Base-by-base conservation (phyloP, 2,329 filamentous ascomycete species). In the Daldinia eschscholtzii region DNA sequence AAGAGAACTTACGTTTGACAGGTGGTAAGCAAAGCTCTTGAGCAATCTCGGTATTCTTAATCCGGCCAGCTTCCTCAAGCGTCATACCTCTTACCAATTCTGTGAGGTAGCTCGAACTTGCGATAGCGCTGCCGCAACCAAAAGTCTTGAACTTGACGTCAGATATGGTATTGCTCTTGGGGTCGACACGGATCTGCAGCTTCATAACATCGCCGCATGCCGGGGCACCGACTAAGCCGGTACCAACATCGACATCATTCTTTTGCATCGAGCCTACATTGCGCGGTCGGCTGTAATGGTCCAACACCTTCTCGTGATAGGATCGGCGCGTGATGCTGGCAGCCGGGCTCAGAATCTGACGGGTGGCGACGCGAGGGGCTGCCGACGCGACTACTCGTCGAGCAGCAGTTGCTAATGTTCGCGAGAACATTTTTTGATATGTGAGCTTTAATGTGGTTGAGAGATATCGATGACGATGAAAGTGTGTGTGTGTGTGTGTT, bases 11-110 rank as follows among this genome's bases (percentile, higher is more conserved):
- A 92, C 90, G 79, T 81, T 94, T 93, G 64, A 95, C 92, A 62
- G 92, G 92, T 37, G 92, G 92, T 77, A 93, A 81, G 76, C 92
- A 94, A 67, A 94, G 82, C 83, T 99, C 97, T 86, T 97, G 97
- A 41, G 96, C 96, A 79, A 99, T 99, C 83, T 99, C 94, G 3
- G 95, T 97, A 83, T 99, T 99, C 84, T 93, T 92, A 76, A 99
- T 93, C 83, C 92, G 91, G 61, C 91, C 90, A 37, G 97, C 96
- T 80, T 99, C 93, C 76, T 99, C 96, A 73, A 99, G 83, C 13
- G 92, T 97, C 95, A 98, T 99, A 68, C 96, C 96, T 72, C 93
- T 89, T 71, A 99, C 94, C 67, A 99, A 85, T 82, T 97, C 94
- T 7, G 96, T 99, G 76, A 99, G 83, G 80, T 99, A 99, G 78